Percentiles rank a stretch among this genome's conserved stretches.
Conservation (phyloP, 2,329 filamentous ascomycete genomes). For the Ophiocordyceps camponoti-saundersi region DNA sequence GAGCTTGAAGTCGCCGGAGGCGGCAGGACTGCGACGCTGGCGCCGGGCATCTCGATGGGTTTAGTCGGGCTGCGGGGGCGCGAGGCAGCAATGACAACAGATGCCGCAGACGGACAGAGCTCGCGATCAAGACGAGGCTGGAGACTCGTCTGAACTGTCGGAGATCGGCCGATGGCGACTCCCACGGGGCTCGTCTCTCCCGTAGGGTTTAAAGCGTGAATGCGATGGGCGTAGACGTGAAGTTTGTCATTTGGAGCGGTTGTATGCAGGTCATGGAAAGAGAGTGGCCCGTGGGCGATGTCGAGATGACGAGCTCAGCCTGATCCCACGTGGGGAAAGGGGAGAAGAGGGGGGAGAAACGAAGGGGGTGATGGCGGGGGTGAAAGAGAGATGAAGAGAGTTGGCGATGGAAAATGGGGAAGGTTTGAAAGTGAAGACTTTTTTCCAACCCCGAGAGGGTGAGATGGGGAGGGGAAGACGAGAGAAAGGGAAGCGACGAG, state of each 20-base stretch:
- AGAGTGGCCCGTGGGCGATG: conserved; percentile 1
- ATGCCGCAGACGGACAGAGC: background rate
- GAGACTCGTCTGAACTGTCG: conserved; percentile 31
- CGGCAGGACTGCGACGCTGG: conserved; percentile 47
- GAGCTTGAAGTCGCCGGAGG: conserved; percentile 51
- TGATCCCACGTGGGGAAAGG: background rate
- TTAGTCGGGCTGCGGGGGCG: conserved; percentile 15
- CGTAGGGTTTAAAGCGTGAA: conserved; percentile 56
- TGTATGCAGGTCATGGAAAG: conserved; percentile 25
- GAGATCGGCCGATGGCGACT: conserved; percentile 24
- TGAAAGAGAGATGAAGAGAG: background rate
- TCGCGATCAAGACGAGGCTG: background rate
- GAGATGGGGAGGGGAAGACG: conserved; percentile 6
- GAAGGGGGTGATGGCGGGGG: too few relatives aligned
- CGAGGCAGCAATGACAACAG: conserved; percentile 8
- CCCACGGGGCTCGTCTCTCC: conserved; percentile 34
- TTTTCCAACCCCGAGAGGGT: conserved; percentile 4
- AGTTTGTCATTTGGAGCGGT: conserved; percentile 34
- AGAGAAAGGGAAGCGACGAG: conserved; percentile 5
- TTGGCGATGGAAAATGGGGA: conserved; percentile 8
- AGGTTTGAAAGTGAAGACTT: conserved; percentile 4
- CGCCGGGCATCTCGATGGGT: conserved; percentile 48
- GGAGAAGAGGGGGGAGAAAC: too few relatives aligned
- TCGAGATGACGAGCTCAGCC: background rate
- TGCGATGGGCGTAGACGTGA: conserved; percentile 30